Evolutionary conservation across 2,329 filamentous ascomycete species (phyloP), one percentile per base, ranked within the genome.

Genomic region (Zymoseptoria passerinii): DNA sequence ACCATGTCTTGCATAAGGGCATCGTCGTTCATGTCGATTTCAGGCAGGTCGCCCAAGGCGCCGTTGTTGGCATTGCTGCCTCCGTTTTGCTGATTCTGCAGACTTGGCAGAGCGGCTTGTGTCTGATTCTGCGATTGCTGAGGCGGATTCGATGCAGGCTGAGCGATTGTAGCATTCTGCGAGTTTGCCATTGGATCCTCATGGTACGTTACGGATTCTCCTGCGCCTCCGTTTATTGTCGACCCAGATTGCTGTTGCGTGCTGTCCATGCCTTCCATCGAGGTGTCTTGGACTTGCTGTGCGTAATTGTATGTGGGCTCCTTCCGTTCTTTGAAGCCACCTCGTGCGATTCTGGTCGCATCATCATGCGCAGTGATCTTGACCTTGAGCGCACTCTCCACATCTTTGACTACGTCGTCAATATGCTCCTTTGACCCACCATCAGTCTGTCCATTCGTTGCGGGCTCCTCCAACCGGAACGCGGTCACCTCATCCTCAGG

Each of bases 341-440:
- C 72, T 58, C 72, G 71, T 27, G 68, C 65, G 10, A 72, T 61
- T 48, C 70, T 53, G 10, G 60, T 68, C 3, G 66, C 67, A 28
- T 69, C 65, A 19, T 66, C 66, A 16, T 67, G 69, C 50, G 57
- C 62, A 72, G 90, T 76, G 35, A 77, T 75, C 62, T 83, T 84
- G 57, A 84, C 84, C 18, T 85, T 85, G n/a, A 89, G 80, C 2
- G 83, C 77, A 54, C 80, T 77, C 74, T 96, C 90, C 1, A 96
- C 83, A 56, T 89, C 83, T 49, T 83, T 80, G 23, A 92, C 81
- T 48, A 96, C 85, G 55, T 89, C 85, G 27, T 91, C 87, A 10
- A 92, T 77, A 16, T 79, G 82, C 68, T 81, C 80, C 63, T 75
- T 77, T 7, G 50, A 10, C 13, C 44, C 55, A 8, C 40, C 69